Conservation (phyloP, 1,284 basidiomycete species). For the Abortiporus biennis region DNA sequence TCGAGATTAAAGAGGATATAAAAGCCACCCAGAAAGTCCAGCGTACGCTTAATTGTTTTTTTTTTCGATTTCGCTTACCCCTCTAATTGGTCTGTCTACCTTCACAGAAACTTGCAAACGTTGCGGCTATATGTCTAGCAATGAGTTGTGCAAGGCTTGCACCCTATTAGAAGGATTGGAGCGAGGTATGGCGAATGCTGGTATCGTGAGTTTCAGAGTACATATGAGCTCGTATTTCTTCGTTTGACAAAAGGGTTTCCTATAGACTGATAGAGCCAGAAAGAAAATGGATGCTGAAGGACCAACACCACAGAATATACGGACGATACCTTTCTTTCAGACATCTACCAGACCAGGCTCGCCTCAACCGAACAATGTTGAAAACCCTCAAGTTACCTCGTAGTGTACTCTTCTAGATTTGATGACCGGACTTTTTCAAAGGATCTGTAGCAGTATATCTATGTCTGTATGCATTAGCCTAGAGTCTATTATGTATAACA, state of each 20-base stretch:
- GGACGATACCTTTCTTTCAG: constrained; percentile 64
- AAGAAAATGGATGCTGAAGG: constrained; percentile 58
- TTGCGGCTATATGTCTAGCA: constrained; percentile 92
- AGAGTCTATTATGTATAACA: too few relatives aligned
- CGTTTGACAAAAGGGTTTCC: not conserved
- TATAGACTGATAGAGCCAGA: constrained; percentile 57
- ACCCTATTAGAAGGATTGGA: constrained; percentile 89
- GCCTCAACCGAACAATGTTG: not conserved
- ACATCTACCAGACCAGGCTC: constrained; percentile 1
- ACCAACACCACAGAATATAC: constrained; percentile 48
- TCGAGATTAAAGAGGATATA: constrained; percentile 74
- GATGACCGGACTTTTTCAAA: too few relatives aligned
- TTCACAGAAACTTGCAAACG: constrained; percentile 83
- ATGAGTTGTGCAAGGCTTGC: constrained; percentile 91
- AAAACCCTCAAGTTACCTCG: too few relatives aligned
- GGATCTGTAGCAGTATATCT: too few relatives aligned
- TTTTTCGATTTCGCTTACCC: not conserved
- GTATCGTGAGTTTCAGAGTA: constrained; percentile 48
- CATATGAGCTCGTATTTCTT: not conserved
- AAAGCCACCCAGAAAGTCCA: constrained; percentile 73
- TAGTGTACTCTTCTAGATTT: too few relatives aligned
- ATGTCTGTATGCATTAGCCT: too few relatives aligned
- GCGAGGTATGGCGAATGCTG: constrained; percentile 64
- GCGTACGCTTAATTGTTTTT: constrained; percentile 42
- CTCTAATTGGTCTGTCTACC: too few relatives aligned